Evolutionary conservation across 495 filamentous ascomycete genomes (phyloP).

Genomic region (Clavariopsis aquatica): DNA sequence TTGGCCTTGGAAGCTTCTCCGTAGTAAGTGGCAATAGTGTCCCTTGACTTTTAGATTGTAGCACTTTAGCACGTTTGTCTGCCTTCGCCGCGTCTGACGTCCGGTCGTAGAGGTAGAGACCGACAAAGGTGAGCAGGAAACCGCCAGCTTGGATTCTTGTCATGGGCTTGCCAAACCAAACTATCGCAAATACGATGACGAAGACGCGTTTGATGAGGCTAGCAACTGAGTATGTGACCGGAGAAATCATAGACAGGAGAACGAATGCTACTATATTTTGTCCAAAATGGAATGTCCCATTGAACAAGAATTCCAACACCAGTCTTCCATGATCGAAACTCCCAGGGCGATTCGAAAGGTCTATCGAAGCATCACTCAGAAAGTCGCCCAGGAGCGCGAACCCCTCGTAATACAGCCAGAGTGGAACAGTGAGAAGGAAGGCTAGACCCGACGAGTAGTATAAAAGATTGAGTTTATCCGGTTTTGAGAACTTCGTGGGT

Average conservation of each 20-base stretch:
- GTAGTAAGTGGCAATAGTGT: conserved; percentile 69
- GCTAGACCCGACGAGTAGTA: conserved; percentile 94
- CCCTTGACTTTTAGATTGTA: conserved; percentile 60
- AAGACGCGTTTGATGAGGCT: conserved; percentile 95
- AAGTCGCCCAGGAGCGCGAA: conserved; percentile 73
- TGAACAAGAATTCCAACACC: conserved; percentile 86
- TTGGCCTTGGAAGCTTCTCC: conserved; percentile 31
- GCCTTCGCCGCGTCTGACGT: conserved; percentile 82
- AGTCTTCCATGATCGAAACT: conserved; percentile 78
- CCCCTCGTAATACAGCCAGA: conserved; percentile 92
- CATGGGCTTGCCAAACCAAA: conserved; percentile 92
- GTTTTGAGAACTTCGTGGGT: conserved; percentile 62
- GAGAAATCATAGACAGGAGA: conserved; percentile 84
- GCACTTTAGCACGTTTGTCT: conserved; percentile 64
- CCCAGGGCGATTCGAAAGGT: conserved; percentile 60
- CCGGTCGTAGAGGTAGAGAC: conserved; percentile 94
- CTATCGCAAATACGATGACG: conserved; percentile 89
- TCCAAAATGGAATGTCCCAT: conserved; percentile 93
- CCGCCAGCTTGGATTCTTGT: conserved; percentile 80
- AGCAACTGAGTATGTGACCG: conserved; percentile 96
- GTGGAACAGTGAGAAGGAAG: conserved; percentile 84
- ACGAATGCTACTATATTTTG: conserved; percentile 96
- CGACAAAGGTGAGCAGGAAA: conserved; percentile 85
- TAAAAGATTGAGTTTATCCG: conserved; percentile 95
- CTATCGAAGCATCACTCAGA: conserved; percentile 62